These are phyloP conservation scores for Nicotiana obtusifolia DNA, from an alignment of 257 asterid species.

Conservation along the genomic window DNA sequence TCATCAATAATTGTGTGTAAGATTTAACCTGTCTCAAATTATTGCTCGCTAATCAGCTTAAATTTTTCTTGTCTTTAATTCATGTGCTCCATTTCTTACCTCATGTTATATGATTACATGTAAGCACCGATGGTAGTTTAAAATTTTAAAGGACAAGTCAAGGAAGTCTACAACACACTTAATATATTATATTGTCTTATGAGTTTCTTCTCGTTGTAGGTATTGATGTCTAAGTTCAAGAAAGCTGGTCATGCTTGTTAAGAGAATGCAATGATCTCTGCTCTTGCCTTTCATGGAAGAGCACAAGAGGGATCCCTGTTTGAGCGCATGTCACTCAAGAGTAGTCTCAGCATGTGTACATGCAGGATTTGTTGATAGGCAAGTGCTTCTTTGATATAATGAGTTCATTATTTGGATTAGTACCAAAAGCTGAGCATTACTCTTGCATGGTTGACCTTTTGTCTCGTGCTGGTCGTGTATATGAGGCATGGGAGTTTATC, in stretches of 20 bases:
- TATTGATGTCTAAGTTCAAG: too few relatives aligned
- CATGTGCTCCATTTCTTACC: not conserved
- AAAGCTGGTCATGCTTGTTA: not conserved
- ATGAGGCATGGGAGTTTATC: slow-evolving; percentile 83
- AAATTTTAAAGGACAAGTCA: not conserved
- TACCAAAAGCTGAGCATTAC: slow-evolving; percentile 78
- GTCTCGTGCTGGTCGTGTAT: slow-evolving; percentile 75
- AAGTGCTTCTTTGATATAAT: slow-evolving; percentile 39
- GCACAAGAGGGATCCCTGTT: slow-evolving; percentile 60
- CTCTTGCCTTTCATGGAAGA: slow-evolving; percentile 62
- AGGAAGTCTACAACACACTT: not conserved
- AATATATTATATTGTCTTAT: not conserved
- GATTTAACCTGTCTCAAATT: not conserved
- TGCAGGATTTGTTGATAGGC: slow-evolving; percentile 78
- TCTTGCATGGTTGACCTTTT: slow-evolving; percentile 91
- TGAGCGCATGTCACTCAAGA: slow-evolving; percentile 48
- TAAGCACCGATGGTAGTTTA: not conserved
- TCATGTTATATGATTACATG: not conserved
- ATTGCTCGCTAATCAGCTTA: not conserved
- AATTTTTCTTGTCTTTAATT: not conserved
- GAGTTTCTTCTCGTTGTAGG: not conserved
- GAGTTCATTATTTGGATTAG: slow-evolving; percentile 55
- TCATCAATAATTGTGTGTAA: not conserved
- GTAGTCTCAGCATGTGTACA: slow-evolving; percentile 82
- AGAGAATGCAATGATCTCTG: slow-evolving; percentile 49